Conservation (phyloP, 208 protist genomes). For the Porcisia hertigi region DNA sequence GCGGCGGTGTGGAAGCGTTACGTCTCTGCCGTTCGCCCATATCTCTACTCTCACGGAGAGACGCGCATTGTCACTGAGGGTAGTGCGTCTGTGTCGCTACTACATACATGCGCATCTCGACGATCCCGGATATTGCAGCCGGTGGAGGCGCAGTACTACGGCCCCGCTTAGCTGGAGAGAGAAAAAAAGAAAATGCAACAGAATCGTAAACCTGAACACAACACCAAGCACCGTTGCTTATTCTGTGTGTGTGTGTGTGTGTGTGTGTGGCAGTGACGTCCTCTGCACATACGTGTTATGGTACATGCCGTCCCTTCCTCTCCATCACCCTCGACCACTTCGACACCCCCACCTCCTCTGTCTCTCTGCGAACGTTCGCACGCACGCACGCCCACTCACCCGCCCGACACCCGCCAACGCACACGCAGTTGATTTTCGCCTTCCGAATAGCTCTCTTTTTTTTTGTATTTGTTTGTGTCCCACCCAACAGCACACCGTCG, state of each 20-base stretch:
- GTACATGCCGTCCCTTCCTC: not conserved
- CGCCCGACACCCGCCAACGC: too few relatives aligned
- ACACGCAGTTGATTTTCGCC: conserved; percentile 33
- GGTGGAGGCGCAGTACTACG: conserved; percentile 8
- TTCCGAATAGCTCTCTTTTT: conserved; percentile 57
- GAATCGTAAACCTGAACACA: too few relatives aligned
- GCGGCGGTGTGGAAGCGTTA: conserved; percentile 10
- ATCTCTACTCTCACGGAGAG: conserved; percentile 17
- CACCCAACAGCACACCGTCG: not conserved
- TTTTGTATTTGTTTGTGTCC: conserved; percentile 40
- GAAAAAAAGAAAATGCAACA: not conserved
- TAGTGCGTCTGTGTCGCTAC: conserved; percentile 15
- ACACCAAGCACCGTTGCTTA: too few relatives aligned
- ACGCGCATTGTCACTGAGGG: not conserved
- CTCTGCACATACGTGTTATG: too few relatives aligned
- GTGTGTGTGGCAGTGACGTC: too few relatives aligned
- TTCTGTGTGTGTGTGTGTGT: too few relatives aligned
- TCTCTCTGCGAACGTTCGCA: not conserved
- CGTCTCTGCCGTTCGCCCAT: conserved; percentile 10
- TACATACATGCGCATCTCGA: conserved; percentile 16
- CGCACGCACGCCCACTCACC: not conserved
- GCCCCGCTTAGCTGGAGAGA: not conserved
- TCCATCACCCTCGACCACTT: not conserved
- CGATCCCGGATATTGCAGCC: conserved; percentile 4
- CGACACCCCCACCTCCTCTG: not conserved